These are phyloP conservation scores for Bodo saltans DNA, from an alignment of 78 protist species.

Conservation along the genomic window DNA sequence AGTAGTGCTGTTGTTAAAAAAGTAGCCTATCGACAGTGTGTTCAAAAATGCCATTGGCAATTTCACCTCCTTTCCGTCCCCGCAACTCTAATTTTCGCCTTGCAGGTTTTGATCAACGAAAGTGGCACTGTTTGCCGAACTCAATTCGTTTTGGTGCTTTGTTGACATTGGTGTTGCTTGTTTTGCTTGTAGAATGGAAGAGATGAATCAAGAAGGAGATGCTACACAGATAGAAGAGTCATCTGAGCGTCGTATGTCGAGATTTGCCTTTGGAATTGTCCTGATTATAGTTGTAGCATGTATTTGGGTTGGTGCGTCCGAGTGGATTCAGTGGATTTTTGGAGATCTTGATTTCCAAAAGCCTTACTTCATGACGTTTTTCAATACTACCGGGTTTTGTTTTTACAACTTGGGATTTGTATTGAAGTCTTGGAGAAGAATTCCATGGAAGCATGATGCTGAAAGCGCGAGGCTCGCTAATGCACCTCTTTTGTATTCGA, in stretches of 20 bases:
- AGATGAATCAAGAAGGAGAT: no score
- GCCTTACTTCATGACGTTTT: slow-evolving; percentile 36
- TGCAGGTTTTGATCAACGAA: no score
- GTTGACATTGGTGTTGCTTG: no score
- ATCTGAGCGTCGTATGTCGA: not conserved
- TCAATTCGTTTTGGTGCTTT: no score
- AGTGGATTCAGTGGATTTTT: slow-evolving; percentile 2
- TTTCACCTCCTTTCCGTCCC: no score
- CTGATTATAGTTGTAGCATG: not conserved
- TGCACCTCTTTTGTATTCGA: not conserved
- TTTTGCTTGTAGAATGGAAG: no score
- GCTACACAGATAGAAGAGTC: no score
- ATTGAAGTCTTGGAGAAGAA: not conserved
- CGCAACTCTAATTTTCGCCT: no score
- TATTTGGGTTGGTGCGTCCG: slow-evolving; percentile 29
- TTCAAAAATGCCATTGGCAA: no score
- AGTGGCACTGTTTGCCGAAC: no score
- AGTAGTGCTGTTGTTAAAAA: no score
- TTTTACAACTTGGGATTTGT: not conserved
- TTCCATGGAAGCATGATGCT: not conserved
- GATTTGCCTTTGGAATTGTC: not conserved
- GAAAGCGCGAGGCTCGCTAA: not conserved
- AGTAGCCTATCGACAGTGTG: no score
- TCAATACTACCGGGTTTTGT: slow-evolving; percentile 12
- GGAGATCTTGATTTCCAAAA: slow-evolving; percentile 7